phyloP scores from a whole-genome alignment of 371 early-diverging fungal genomes.

The Apophysomyces elegans region DNA sequence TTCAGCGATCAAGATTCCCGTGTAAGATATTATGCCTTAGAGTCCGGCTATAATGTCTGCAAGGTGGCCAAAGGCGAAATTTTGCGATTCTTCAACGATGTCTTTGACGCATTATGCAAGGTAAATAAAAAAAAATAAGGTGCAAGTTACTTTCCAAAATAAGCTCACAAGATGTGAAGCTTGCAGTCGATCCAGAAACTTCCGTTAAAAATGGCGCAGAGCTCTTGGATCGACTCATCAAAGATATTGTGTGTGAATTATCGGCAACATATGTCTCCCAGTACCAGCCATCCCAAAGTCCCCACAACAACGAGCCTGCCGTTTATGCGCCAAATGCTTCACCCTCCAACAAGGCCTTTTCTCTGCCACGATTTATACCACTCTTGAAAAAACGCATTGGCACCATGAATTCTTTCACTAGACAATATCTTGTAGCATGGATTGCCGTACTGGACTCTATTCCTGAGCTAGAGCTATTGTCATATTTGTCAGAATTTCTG shows the following conservation, averaged over 20 bases:
- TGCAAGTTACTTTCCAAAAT: background rate
- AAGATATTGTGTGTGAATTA: conserved; percentile 92
- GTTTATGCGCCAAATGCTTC: conserved; percentile 28
- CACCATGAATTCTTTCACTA: conserved; percentile 80
- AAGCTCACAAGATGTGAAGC: conserved; percentile 33
- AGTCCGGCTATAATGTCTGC: conserved; percentile 94
- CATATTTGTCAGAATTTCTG: conserved; percentile 85
- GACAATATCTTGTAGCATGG: conserved; percentile 94
- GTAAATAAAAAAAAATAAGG: conserved; percentile 42
- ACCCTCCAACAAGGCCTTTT: conserved; percentile 67
- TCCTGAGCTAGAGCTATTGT: conserved; percentile 89
- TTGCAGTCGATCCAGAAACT: conserved; percentile 82
- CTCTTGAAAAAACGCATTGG: conserved; percentile 87
- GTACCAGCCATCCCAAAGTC: conserved; percentile 34
- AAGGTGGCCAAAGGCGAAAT: conserved; percentile 89
- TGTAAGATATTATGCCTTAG: conserved; percentile 94
- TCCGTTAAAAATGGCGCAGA: conserved; percentile 91
- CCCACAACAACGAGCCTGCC: conserved; percentile 16
- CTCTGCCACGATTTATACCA: conserved; percentile 87
- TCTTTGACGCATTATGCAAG: conserved; percentile 91
- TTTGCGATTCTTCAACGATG: conserved; percentile 87
- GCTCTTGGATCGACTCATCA: conserved; percentile 85
- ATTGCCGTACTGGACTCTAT: conserved; percentile 85
- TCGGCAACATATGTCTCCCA: conserved; percentile 66
- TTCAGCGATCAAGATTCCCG: conserved; percentile 85